Base-by-base conservation (phyloP, 75 land plant genomes). In the Isoetes taiwanensis region DNA sequence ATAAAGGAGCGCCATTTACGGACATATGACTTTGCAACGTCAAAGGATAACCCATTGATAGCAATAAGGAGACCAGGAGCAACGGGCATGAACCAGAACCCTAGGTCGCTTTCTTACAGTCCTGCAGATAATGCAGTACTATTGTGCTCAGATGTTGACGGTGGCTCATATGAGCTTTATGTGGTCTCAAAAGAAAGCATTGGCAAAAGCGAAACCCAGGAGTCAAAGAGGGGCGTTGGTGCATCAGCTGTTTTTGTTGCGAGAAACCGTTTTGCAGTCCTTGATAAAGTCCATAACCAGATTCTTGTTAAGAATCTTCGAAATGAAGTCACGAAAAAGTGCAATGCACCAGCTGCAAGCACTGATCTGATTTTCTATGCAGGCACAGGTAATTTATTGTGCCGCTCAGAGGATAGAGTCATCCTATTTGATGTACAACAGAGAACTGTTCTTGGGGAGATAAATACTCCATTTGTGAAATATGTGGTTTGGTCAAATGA, bases 81-180 rank as follows among this genome's bases (percentile, higher is more conserved):
- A 1, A 62, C 52, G 37, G 58, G 76, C 20, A 50, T 75, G 66
- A 82, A 76, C 63, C 83, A 82, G 43, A 68, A 68, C 5, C 79
- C 86, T 5, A 56, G 79, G 26, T 64, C 86, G 20, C 54, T 82
- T 37, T 80, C 84, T 25, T 82, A 76, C 39, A 82, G 78, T 38
- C 83, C 83, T 42, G 71, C 86, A 27, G 86, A 82, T 55, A 79
- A 82, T 70, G 83, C 86, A 54, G 77, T 82, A 42, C 32, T 82
- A 33, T 52, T 82, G 19, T 76, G 86, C 53, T 79, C 79, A 50
- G 86, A 82, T 66, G 69, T 76, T 3, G 86, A 82, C 64, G 83
- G 79, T 25, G 86, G 83, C 31, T 59, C 83, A 6, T 82, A 82
- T 64, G 86, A 82, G 54, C 71, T 82, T 3, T 80, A 79, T 53